Percentiles rank a stretch among this genome's conserved stretches.
Evolutionary conservation across 2,329 filamentous ascomycete genomes (phyloP).

Genomic region (Penicillium occitanis): DNA sequence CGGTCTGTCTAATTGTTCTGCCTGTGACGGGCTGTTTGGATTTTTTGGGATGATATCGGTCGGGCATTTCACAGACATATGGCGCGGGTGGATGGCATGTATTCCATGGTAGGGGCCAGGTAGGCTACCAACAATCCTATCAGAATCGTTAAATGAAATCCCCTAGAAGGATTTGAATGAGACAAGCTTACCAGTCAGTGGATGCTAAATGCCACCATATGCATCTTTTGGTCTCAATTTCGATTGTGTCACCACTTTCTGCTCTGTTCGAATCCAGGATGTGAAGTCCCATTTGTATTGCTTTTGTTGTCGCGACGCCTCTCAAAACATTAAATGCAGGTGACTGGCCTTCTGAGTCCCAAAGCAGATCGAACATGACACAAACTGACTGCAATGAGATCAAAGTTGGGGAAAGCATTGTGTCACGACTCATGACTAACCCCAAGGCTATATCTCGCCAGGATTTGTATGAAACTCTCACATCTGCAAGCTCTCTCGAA

Average conservation of each 20-base stretch:
- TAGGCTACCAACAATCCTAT: constrained; percentile 4
- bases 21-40: too few relatives aligned
- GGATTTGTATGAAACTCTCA: neutral
- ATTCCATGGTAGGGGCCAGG: constrained; percentile 1
- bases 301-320: neutral
- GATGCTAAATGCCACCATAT: neutral
- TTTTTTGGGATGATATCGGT: neutral
- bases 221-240: neutral
- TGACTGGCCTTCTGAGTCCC: constrained; percentile 9
- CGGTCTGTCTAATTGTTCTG: neutral
- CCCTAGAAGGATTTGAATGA: neutral
- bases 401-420: neutral
- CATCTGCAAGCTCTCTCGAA: neutral
- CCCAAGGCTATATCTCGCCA: neutral
- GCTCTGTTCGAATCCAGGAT: neutral
- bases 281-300: constrained; percentile 7
- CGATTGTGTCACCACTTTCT: neutral
- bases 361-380: neutral
- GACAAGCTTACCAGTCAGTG: neutral
- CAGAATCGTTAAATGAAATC: neutral
- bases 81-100: neutral
- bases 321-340: neutral
- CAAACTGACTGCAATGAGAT: neutral
- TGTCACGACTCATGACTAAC: neutral
- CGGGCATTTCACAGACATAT: neutral